Percentiles rank a stretch among this genome's conserved stretches.
These are phyloP conservation scores for Streptanthus diversifolius DNA, from an alignment of 345 rosid genomes.

Conservation along the genomic window DNA sequence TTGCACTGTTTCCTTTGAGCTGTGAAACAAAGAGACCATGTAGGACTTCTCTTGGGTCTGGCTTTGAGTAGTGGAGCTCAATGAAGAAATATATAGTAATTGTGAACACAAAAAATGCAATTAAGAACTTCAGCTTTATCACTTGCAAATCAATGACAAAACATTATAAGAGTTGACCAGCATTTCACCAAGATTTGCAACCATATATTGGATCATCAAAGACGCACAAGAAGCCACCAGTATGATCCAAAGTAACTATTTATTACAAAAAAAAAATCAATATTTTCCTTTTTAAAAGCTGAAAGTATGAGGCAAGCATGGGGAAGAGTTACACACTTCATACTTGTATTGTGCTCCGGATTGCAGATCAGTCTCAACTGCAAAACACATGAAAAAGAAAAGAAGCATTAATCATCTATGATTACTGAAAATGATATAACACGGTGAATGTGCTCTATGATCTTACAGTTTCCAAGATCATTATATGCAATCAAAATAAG, in stretches of 20 bases:
- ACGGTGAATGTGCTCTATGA: background rate
- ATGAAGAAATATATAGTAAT: slow-evolving; percentile 77
- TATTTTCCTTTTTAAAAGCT: background rate
- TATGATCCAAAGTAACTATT: slow-evolving; percentile 91
- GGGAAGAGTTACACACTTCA: slow-evolving; percentile 44
- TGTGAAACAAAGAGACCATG: slow-evolving; percentile 90
- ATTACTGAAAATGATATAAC: background rate
- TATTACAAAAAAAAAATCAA: background rate
- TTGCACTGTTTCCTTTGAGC: slow-evolving; percentile 89
- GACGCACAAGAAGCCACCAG: slow-evolving; percentile 92
- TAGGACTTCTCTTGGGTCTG: slow-evolving; percentile 62
- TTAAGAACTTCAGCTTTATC: slow-evolving; percentile 82
- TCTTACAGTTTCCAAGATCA: slow-evolving; percentile 97
- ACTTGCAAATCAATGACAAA: slow-evolving; percentile 43
- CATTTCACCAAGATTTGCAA: slow-evolving; percentile 96
- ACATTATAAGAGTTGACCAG: background rate
- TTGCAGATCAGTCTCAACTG: slow-evolving; percentile 97
- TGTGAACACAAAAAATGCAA: slow-evolving; percentile 78
- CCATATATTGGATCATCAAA: slow-evolving; percentile 81
- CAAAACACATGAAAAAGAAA: slow-evolving; percentile 26
- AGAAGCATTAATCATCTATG: background rate
- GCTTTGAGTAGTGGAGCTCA: slow-evolving; percentile 86
- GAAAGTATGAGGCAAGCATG: background rate
- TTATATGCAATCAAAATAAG: slow-evolving; percentile 94
- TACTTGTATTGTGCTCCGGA: slow-evolving; percentile 85